Base-by-base conservation (phyloP, 148 eudicot species). In the Rheum nobile region DNA sequence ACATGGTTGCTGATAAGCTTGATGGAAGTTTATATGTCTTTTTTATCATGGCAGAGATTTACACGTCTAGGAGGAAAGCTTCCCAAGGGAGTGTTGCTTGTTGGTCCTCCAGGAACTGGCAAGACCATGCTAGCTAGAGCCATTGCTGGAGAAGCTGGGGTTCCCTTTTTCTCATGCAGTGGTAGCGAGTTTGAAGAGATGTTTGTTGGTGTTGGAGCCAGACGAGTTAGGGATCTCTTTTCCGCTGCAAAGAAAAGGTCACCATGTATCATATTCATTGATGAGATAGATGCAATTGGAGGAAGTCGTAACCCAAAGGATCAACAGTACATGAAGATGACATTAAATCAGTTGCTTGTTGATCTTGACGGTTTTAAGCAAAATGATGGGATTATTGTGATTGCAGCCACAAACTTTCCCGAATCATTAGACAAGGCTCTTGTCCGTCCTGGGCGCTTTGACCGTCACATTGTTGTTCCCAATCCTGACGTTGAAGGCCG, bases 191-290 rank as follows among this genome's bases (percentile, higher is more conserved):
- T 96, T 76, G 99, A 96, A 74, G 99, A 96, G 67, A 96, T 96
- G 99, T 92, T 96, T 86, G 99, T 96, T 73, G 99, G 99, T 70
- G 99, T 96, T 77, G 99, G 99, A 73, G 97, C 99, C 37, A 88
- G 97, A 54, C 82, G 99, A 75, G 99, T 96, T 32, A 85, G 99
- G 82, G 99, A 96, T 79, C 92, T 96, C 4, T 96, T 96, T 83
- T 79, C 96, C 14, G 97, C 99, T 14, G 99, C 92, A 13, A 96
- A 96, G 79, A 96, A 96, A 83, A 87, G 91, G 74, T 88, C 97
- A 26, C 99, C 99, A 0, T 96, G 99, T 71, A 96, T 96, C 37
- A 89, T 96, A 75, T 96, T 96, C 72, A 86, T 96, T 26, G 99
- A 96, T 72, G 99, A 96, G 81, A 92, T 96, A 17, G 99, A 96